Base-by-base conservation (phyloP, 2,329 filamentous ascomycete genomes). In the Hypoxylon sp. region DNA sequence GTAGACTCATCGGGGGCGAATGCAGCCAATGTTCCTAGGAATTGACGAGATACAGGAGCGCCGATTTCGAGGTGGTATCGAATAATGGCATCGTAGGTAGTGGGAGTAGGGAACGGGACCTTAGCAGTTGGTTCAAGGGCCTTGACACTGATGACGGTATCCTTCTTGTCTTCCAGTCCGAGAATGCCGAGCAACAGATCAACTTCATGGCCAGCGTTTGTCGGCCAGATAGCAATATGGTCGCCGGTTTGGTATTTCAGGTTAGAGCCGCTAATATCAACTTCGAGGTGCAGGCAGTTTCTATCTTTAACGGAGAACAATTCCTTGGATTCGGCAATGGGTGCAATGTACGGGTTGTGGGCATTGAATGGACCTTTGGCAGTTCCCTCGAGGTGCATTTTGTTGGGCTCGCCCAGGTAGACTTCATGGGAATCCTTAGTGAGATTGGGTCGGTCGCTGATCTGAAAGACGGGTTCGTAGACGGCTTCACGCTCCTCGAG, bases 11-110 rank as follows among this genome's bases (percentile, higher is more conserved):
- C 88, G 25, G 94, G 93, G 13, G 94, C 87, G 69, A 99, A 99
- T 32, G 91, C 85, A 58, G 93, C 89, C 17, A 99, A 79, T 15
- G 88, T 90, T 30, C 90, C 86, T 50, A 97, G 78, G 67, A 97
- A 96, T 73, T 99, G 94, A 77, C 95, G 93, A 51, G 94, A 99
- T 20, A 99, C 89, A 35, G 94, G 91, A 32, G 91, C 91, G 70
- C 91, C 90, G 60, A 97, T 94, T 75, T 99, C 95, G 79, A 99
- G 88, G 74, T 99, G 93, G 75, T 97, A 99, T 62, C 94, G 90
- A 52, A 90, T 78, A 59, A 93, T 91, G 50, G 93, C 89, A 74
- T 97, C 93, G 73, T 93, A 97, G 2, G 94, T 99, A 11, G 94
- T 97, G 5, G 94, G 94, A 4, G 92, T 92, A 12, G 95, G 95